Percentiles rank a stretch among this genome's conserved stretches.
Evolutionary conservation across 2,329 filamentous ascomycete genomes (phyloP).

Genomic region (Neocatenulostroma microsporum): DNA sequence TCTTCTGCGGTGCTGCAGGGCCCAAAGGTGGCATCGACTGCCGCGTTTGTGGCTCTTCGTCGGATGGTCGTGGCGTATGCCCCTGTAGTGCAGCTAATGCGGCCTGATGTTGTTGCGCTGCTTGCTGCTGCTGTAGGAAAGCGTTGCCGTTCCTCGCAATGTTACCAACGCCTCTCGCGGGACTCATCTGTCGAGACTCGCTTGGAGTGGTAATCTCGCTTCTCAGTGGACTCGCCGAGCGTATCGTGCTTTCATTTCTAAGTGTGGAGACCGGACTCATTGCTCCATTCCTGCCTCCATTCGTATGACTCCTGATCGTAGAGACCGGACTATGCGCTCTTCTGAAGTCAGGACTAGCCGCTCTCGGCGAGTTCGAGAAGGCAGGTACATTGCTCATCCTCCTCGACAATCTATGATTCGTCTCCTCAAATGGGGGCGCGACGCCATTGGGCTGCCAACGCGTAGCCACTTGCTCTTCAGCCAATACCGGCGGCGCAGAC

Average conservation of each 20-base stretch:
- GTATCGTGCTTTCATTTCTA: constrained; percentile 5
- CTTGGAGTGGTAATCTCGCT: constrained; percentile 4
- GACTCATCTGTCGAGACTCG: constrained; percentile 1
- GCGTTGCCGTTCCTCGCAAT: constrained; percentile 8
- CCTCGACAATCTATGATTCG: constrained; percentile 4
- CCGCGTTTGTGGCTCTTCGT: background rate
- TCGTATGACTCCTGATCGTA: constrained; percentile 3
- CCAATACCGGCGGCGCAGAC: constrained; percentile 4
- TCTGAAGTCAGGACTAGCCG: constrained; percentile 7
- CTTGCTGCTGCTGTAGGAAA: constrained; percentile 3
- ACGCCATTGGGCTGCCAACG: constrained; percentile 10
- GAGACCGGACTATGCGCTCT: constrained; percentile 9
- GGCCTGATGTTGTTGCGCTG: constrained; percentile 5
- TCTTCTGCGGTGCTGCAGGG: too few relatives aligned
- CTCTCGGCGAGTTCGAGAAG: constrained; percentile 6
- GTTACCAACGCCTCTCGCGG: constrained; percentile 7
- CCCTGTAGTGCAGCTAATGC: constrained; percentile 11
- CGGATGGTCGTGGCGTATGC: background rate
- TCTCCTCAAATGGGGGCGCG: constrained; percentile 8
- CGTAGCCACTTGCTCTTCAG: constrained; percentile 9
- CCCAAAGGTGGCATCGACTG: background rate
- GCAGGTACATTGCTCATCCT: constrained; percentile 6
- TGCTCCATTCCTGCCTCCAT: constrained; percentile 2
- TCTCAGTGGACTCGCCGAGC: constrained; percentile 7
- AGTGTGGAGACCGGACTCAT: constrained; percentile 8